Evolutionary conservation across 176 grass and related monocot species (phyloP).

Genomic region (Musa acuminata): DNA sequence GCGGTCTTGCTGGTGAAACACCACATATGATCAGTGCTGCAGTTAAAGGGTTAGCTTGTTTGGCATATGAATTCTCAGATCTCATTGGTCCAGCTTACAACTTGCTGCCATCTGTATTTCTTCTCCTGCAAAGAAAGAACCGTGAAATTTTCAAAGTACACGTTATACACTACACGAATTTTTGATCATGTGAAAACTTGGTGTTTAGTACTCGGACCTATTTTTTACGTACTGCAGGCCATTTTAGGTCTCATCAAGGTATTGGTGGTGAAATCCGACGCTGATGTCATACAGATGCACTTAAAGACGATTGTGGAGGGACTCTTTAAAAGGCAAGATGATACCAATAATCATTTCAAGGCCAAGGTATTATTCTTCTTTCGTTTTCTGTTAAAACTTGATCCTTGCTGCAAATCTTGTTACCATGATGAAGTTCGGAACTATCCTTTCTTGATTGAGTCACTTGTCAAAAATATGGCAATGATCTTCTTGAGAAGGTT

Average conservation of each 20-base stretch:
- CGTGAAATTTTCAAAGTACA: constrained; percentile 82
- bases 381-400: not conserved
- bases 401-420: not conserved
- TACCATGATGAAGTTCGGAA: not conserved
- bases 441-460: not conserved
- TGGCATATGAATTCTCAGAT: constrained; percentile 88
- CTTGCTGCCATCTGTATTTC: constrained; percentile 66
- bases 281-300: constrained; percentile 56
- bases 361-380: constrained; percentile 45
- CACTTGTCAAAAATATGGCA: not conserved
- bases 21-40: constrained; percentile 72
- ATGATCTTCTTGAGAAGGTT: not conserved
- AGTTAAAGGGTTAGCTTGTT: constrained; percentile 80
- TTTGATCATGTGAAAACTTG: not conserved
- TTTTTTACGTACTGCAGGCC: constrained; percentile 42
- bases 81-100: constrained; percentile 79
- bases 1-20: constrained; percentile 64
- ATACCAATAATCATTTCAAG: constrained; percentile 81
- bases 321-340: constrained; percentile 62
- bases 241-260: constrained; percentile 94
- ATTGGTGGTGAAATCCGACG: constrained; percentile 82
- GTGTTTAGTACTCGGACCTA: not conserved
- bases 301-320: constrained; percentile 65
- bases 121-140: constrained; percentile 85
- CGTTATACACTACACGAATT: not conserved